Conservation (phyloP, 257 asterid genomes). For the Nicotiana tomentosiformis region DNA sequence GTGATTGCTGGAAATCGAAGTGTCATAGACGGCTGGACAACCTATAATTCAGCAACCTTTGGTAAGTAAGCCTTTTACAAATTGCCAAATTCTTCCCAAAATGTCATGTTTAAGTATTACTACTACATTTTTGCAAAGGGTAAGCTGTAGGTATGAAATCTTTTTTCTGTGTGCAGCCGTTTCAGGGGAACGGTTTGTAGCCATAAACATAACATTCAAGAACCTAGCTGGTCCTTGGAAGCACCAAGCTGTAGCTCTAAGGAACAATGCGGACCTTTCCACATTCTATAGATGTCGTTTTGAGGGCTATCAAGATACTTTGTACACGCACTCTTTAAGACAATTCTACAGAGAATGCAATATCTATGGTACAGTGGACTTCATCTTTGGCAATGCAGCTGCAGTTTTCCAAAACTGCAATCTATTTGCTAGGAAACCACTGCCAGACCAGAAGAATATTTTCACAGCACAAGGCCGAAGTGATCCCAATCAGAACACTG, state of each 20-base stretch:
- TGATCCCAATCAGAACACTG: constrained; percentile 19
- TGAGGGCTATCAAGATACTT: constrained; percentile 14
- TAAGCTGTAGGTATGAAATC: background rate
- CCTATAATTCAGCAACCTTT: constrained; percentile 43
- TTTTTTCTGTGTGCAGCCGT: constrained; percentile 4
- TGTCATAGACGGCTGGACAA: constrained; percentile 42
- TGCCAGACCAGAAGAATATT: constrained; percentile 16
- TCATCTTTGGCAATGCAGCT: constrained; percentile 4
- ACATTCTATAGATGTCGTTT: constrained; percentile 13
- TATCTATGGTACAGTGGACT: constrained; percentile 14
- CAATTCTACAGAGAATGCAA: constrained; percentile 17
- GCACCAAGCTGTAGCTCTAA: constrained; percentile 18
- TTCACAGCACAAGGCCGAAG: constrained; percentile 21
- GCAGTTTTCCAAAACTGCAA: constrained; percentile 10
- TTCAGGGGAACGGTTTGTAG: constrained; percentile 17
- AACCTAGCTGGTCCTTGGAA: constrained; percentile 14
- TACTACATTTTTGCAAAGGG: background rate
- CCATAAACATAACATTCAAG: constrained; percentile 11
- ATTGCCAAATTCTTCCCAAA: background rate
- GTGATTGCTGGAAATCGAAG: constrained; percentile 38
- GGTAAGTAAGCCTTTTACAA: constrained; percentile 7
- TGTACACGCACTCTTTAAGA: constrained; percentile 10
- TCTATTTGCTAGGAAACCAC: constrained; percentile 14
- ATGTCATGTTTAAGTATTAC: background rate
- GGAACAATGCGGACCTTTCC: constrained; percentile 16